These are phyloP conservation scores for Selaginella moellendorffii DNA, from an alignment of 75 land plant genomes.

Conservation along the genomic window DNA sequence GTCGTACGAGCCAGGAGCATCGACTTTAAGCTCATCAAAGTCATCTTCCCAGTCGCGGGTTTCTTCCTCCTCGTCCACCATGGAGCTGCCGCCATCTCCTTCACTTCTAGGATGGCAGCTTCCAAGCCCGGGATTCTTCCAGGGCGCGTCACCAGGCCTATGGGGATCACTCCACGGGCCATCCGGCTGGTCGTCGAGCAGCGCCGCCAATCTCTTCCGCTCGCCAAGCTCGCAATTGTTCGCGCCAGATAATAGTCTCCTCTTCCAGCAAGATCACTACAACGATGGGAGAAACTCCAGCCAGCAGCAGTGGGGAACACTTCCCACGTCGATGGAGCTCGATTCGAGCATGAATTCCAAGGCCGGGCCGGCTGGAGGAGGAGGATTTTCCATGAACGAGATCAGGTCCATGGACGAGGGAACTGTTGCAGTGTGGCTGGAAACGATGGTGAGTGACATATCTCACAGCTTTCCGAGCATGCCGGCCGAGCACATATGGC, in stretches of 20 bases:
- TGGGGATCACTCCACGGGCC: too few species aligned
- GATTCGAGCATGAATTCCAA: not conserved
- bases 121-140: not conserved
- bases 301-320: too few species aligned
- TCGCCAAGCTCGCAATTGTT: not conserved
- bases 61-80: not conserved
- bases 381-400: not conserved
- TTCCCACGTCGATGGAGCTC: not conserved
- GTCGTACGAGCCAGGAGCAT: too few species aligned
- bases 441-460: not conserved
- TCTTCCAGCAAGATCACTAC: not conserved
- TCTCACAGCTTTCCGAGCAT: not conserved
- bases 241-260: not conserved
- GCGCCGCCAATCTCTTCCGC: not conserved
- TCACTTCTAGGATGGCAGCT: too few species aligned
- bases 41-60: not conserved
- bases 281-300: not conserved
- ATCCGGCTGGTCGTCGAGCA: too few species aligned
- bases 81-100: not conserved
- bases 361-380: too few species aligned
- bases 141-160: not conserved
- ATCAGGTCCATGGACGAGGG: not conserved
- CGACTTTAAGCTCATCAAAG: too few species aligned
- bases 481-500: not conserved
- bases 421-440: not conserved